Percentiles rank a stretch among this genome's conserved stretches.
These are phyloP conservation scores for Rhodotorula mucilaginosa DNA, from an alignment of 1,284 basidiomycete species.

Conservation along the genomic window DNA sequence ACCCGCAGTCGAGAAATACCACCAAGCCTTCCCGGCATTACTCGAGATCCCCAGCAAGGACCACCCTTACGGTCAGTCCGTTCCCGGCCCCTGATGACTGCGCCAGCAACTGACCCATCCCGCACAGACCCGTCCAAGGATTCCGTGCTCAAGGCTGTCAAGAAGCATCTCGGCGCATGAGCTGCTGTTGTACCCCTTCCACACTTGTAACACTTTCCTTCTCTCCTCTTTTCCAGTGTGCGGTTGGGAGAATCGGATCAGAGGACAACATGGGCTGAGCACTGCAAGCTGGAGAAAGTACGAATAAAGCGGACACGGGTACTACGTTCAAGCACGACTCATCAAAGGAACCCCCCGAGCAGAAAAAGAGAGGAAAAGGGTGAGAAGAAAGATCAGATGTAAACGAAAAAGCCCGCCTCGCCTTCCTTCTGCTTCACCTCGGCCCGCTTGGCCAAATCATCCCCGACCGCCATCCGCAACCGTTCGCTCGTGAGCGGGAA, in stretches of 20 bases:
- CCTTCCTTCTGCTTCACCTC: constrained; percentile 44
- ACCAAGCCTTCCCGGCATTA: constrained; percentile 91
- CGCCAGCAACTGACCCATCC: not conserved
- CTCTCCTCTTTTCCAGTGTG: not conserved
- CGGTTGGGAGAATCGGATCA: not conserved
- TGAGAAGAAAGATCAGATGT: constrained; percentile 34
- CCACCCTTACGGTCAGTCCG: constrained; percentile 54
- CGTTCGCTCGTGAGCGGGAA: constrained; percentile 49
- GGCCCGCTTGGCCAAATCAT: constrained; percentile 42
- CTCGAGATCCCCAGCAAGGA: constrained; percentile 95
- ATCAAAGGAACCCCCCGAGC: not conserved
- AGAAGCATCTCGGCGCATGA: constrained; percentile 87
- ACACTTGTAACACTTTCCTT: not conserved
- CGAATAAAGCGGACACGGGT: no score
- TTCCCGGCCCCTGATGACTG: no score
- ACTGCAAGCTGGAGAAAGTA: no score
- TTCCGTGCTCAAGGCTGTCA: constrained; percentile 92
- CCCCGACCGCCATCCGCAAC: constrained; percentile 47
- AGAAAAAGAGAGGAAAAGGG: not conserved
- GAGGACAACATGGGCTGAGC: not conserved
- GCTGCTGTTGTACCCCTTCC: no score
- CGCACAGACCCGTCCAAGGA: constrained; percentile 91
- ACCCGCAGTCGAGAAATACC: constrained; percentile 90
- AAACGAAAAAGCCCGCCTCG: constrained; percentile 46
- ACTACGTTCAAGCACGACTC: not conserved